Percentiles rank a stretch among this genome's conserved stretches.
Evolutionary conservation across 306 rosid genomes (phyloP).

Genomic region (Pyrus pyrifolia): DNA sequence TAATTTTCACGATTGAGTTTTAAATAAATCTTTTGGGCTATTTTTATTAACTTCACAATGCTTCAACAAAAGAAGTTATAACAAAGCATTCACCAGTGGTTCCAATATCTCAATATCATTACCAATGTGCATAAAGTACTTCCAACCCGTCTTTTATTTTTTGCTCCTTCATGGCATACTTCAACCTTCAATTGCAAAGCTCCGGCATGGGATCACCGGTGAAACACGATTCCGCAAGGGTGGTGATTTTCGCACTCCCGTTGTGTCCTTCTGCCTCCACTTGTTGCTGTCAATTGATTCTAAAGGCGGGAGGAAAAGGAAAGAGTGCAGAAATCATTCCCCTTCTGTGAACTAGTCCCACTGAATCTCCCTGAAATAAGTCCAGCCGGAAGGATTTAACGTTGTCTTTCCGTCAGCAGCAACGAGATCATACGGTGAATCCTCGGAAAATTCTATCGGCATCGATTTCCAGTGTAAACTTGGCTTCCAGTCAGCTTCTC

Average conservation of each 20-base stretch:
- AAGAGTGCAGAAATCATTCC: neutral
- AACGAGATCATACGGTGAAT: constrained; percentile 78
- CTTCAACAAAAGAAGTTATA: too few species aligned
- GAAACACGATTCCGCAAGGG: too few species aligned
- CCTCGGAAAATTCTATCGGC: constrained; percentile 73
- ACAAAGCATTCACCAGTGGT: too few species aligned
- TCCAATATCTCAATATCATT: too few species aligned
- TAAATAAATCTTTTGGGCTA: neutral
- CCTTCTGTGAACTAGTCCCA: constrained; percentile 46
- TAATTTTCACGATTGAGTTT: neutral
- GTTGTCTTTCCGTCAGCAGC: constrained; percentile 75
- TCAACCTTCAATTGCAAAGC: too few species aligned
- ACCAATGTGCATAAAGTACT: neutral
- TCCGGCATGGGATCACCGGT: neutral
- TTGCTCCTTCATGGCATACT: neutral
- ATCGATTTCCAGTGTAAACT: constrained; percentile 78
- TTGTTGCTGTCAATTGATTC: neutral
- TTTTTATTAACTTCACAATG: too few species aligned
- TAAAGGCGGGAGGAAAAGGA: neutral
- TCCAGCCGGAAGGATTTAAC: constrained; percentile 78
- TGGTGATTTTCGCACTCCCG: neutral
- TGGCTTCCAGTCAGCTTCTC: constrained; percentile 86
- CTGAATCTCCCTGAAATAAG: constrained; percentile 55
- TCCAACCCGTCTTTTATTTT: neutral
- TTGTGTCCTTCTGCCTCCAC: too few species aligned